These are phyloP conservation scores for Lophiotrema nucula DNA, from an alignment of 495 filamentous ascomycete species.

Conservation along the genomic window DNA sequence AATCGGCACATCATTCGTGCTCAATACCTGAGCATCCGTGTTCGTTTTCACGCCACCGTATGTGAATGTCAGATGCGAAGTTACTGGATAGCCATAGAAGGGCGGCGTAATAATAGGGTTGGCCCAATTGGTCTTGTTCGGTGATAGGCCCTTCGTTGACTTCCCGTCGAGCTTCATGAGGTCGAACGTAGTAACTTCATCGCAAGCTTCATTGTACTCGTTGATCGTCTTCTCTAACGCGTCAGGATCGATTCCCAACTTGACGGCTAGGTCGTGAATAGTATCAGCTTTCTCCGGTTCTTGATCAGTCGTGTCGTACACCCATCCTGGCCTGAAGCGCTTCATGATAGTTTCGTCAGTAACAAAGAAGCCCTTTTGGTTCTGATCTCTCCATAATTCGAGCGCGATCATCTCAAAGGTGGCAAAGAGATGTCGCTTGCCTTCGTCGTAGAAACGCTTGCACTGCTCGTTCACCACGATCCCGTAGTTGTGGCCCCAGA, in stretches of 20 bases:
- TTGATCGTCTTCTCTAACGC: slow-evolving; percentile 33
- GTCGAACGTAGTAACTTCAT: slow-evolving; percentile 31
- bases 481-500: slow-evolving; percentile 32
- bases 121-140: slow-evolving; percentile 38
- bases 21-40: too few relatives aligned
- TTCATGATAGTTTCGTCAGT: slow-evolving; percentile 35
- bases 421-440: slow-evolving; percentile 35
- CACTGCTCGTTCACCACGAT: slow-evolving; percentile 34
- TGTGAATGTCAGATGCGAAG: too few relatives aligned
- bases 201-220: slow-evolving; percentile 35
- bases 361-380: slow-evolving; percentile 35
- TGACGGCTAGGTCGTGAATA: slow-evolving; percentile 33
- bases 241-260: slow-evolving; percentile 30
- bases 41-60: too few relatives aligned
- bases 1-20: too few relatives aligned
- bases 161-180: slow-evolving; percentile 38
- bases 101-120: too few relatives aligned
- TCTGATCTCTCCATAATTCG: slow-evolving; percentile 33
- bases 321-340: slow-evolving; percentile 35
- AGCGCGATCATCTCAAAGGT: slow-evolving; percentile 38
- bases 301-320: slow-evolving; percentile 38
- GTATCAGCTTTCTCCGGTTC: slow-evolving; percentile 32
- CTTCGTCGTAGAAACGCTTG: slow-evolving; percentile 37
- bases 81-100: too few relatives aligned
- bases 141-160: slow-evolving; percentile 24